phyloP scores from a whole-genome alignment of 257 asterid genomes.

The Solanum chmielewskii region DNA sequence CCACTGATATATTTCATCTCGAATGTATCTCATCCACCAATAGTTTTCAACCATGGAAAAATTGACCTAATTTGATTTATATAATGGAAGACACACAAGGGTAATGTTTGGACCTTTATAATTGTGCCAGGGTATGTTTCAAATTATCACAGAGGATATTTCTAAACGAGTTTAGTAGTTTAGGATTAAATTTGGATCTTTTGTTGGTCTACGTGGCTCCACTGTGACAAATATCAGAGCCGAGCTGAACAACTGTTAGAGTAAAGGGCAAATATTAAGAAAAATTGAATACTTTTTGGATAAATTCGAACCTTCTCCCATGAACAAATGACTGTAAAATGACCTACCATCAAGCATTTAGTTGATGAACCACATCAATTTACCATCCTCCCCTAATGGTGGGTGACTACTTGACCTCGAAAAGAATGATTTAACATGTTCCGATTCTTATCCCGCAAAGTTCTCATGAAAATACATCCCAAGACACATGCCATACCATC shows the following conservation, averaged over 20 bases:
- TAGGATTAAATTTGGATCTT: not conserved
- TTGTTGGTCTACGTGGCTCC: not conserved
- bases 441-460: not conserved
- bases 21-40: not conserved
- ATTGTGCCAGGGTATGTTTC: not conserved
- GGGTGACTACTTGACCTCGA: not conserved
- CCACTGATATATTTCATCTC: not conserved
- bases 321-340: not conserved
- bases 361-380: not conserved
- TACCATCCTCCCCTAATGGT: not conserved
- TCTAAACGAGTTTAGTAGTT: not conserved
- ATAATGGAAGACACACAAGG: not conserved
- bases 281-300: not conserved
- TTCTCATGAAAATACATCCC: not conserved
- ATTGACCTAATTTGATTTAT: not conserved
- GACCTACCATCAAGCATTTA: not conserved
- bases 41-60: not conserved
- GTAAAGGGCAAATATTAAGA: not conserved
- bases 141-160: not conserved
- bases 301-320: not conserved
- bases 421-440: not conserved
- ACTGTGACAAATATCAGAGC: not conserved
- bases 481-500: not conserved
- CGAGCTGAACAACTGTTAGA: not conserved
- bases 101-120: not conserved